A percentile compares a stretch with the other conserved stretches of the same genome.
Conservation (phyloP, 495 filamentous ascomycete species). For the Neurospora tetraspora region DNA sequence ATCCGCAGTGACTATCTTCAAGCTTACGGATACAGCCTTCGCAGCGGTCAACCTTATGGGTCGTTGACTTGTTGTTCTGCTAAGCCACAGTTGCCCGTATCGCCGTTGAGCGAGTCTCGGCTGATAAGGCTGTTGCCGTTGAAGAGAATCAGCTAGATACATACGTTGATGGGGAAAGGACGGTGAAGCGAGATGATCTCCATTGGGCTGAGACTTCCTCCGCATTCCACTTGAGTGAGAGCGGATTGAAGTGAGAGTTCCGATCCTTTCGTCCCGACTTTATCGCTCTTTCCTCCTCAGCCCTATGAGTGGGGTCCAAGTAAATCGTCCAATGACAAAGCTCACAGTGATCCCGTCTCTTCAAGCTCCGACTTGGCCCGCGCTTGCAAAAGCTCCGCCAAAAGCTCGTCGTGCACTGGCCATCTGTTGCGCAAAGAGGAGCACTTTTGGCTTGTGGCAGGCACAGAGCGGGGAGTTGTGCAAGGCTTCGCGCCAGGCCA, state of each 20-base stretch:
- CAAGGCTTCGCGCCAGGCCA: background rate
- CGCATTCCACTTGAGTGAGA: background rate
- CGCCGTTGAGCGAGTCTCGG: background rate
- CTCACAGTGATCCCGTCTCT: background rate
- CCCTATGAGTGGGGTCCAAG: background rate
- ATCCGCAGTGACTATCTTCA: background rate
- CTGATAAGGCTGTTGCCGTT: background rate
- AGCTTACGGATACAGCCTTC: background rate
- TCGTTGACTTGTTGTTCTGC: background rate
- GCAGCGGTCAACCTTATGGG: background rate
- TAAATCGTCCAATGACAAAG: background rate
- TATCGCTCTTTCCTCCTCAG: background rate
- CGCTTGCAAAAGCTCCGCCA: background rate
- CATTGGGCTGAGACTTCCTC: background rate
- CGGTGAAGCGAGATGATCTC: background rate
- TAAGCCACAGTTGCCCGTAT: background rate
- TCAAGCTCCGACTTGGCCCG: background rate
- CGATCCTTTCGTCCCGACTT: background rate
- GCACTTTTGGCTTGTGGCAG: background rate
- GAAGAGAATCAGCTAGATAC: background rate
- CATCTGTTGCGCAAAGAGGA: background rate
- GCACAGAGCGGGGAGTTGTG: background rate
- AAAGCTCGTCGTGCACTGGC: background rate
- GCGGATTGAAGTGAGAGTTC: background rate
- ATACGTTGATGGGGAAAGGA: background rate